A percentile compares a stretch with the other conserved stretches of the same genome.
Conservation (phyloP, 2,329 filamentous ascomycete genomes). For the Colletotrichum limetticola region DNA sequence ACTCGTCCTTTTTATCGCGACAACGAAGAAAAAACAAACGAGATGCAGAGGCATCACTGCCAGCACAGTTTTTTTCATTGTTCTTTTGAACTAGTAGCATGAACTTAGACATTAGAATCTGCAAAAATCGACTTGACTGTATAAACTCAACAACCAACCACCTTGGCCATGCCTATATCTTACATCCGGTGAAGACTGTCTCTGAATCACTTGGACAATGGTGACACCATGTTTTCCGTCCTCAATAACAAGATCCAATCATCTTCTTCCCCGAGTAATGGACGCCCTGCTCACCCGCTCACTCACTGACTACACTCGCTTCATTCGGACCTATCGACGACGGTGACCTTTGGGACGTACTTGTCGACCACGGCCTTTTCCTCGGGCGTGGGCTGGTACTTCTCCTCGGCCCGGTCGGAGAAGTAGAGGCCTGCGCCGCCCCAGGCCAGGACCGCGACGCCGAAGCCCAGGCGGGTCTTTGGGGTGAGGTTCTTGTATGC, state of each 20-base stretch:
- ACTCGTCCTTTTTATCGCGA: conserved; percentile 17
- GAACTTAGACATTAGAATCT: conserved; percentile 25
- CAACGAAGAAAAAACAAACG: conserved; percentile 9
- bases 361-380: conserved; percentile 76
- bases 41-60: conserved; percentile 5
- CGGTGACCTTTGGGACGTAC: conserved; percentile 69
- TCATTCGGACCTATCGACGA: conserved; percentile 59
- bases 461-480: conserved; percentile 77
- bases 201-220: not conserved
- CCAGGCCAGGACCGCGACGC: conserved; percentile 80
- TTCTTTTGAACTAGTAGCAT: not conserved
- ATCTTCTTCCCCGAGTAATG: not conserved
- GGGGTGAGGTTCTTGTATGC: conserved; percentile 78
- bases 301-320: not conserved
- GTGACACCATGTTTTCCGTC: not conserved
- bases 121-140: conserved; percentile 21
- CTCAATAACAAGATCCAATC: not conserved
- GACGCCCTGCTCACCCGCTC: conserved; percentile 4
- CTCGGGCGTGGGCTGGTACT: conserved; percentile 75
- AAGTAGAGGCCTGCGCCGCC: conserved; percentile 78
- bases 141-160: not conserved
- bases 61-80: not conserved
- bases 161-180: not conserved
- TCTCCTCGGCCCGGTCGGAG: conserved; percentile 78
- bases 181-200: not conserved